A percentile compares a stretch with the other conserved stretches of the same genome.
Evolutionary conservation across 805 yeast species (phyloP).

Genomic region (Nakazawaea ishiwadae): DNA sequence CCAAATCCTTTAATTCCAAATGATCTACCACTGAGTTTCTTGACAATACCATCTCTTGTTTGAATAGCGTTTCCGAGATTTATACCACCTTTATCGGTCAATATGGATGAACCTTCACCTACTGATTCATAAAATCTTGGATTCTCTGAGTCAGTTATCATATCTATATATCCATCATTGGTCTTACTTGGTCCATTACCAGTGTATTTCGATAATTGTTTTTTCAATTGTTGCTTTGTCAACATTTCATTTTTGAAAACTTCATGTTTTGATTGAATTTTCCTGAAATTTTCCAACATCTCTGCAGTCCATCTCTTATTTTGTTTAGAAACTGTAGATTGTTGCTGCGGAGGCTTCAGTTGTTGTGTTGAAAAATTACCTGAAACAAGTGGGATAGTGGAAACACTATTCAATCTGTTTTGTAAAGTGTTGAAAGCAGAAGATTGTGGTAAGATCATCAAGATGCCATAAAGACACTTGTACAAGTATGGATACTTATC

Average conservation of each 20-base stretch:
- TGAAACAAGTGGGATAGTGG: conserved; percentile 26
- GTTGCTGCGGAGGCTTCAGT: no score
- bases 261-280: conserved; percentile 41
- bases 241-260: conserved; percentile 10
- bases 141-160: conserved; percentile 3
- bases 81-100: conserved; percentile 16
- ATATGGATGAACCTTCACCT: conserved; percentile 17
- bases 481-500: conserved; percentile 73
- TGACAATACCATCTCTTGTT: conserved; percentile 19
- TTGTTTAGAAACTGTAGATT: conserved; percentile 19
- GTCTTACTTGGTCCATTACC: conserved; percentile 3
- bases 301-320: conserved; percentile 22
- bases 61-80: conserved; percentile 1
- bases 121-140: conserved; percentile 14
- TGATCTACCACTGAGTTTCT: conserved; percentile 26
- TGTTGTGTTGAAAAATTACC: background rate
- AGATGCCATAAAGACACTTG: conserved; percentile 84
- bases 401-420: conserved; percentile 64
- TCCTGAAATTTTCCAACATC: conserved; percentile 42
- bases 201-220: conserved; percentile 12
- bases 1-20: conserved; percentile 23
- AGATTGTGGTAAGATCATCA: conserved; percentile 94
- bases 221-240: conserved; percentile 4
- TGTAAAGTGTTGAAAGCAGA: conserved; percentile 80
- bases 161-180: background rate